A percentile compares a stretch with the other conserved stretches of the same genome.
Conservation (phyloP, 2,329 filamentous ascomycete species). For the Allantophomopsis lycopodina region DNA sequence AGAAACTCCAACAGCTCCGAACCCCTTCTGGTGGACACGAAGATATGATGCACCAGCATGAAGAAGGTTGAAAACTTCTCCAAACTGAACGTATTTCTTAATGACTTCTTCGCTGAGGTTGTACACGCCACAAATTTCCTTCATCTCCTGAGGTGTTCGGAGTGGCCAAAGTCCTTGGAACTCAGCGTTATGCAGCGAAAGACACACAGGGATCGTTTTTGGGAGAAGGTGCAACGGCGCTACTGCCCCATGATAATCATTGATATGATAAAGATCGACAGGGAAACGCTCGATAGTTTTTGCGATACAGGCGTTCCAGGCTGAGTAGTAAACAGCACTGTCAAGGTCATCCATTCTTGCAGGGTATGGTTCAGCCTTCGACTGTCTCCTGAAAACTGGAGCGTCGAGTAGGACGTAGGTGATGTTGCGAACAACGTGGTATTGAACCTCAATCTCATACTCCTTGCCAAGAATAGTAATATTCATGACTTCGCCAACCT, state of each 20-base stretch:
- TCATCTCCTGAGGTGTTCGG: slow-evolving; percentile 42
- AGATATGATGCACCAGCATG: slow-evolving; percentile 52
- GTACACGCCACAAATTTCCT: slow-evolving; percentile 50
- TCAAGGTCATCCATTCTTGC: slow-evolving; percentile 57
- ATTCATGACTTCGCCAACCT: slow-evolving; percentile 43
- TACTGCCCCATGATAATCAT: slow-evolving; percentile 48
- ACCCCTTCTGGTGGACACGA: slow-evolving; percentile 55
- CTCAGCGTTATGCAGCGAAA: slow-evolving; percentile 55
- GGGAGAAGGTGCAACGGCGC: slow-evolving; percentile 52
- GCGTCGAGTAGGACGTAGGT: slow-evolving; percentile 51
- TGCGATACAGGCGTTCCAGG: slow-evolving; percentile 59
- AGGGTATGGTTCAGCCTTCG: slow-evolving; percentile 48
- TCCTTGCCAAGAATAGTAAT: slow-evolving; percentile 45
- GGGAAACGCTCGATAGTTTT: slow-evolving; percentile 49
- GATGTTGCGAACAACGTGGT: slow-evolving; percentile 49
- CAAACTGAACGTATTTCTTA: slow-evolving; percentile 48
- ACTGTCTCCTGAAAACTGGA: slow-evolving; percentile 47
- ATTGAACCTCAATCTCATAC: slow-evolving; percentile 50
- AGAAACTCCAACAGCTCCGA: slow-evolving; percentile 49
- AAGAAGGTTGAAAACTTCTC: slow-evolving; percentile 53
- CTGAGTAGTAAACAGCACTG: slow-evolving; percentile 54
- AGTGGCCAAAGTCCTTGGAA: slow-evolving; percentile 58
- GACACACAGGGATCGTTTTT: slow-evolving; percentile 38
- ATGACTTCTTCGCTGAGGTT: slow-evolving; percentile 42
- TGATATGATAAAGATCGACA: slow-evolving; percentile 50